These are phyloP conservation scores for Candida sanyaensis DNA, from an alignment of 1,139 yeast species.

Conservation along the genomic window DNA sequence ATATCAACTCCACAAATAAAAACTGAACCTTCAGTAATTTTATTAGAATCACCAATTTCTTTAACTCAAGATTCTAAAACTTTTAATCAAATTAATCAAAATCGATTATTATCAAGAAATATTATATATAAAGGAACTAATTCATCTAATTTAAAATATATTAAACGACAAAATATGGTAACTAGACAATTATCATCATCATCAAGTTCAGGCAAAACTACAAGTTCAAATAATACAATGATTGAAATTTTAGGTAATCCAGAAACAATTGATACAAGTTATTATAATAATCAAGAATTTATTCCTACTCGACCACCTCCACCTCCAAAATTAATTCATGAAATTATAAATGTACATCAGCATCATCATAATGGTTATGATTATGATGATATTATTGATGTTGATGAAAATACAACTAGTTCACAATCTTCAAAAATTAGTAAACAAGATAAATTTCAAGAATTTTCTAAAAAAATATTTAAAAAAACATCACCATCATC, in stretches of 20 bases:
- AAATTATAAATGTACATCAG: too few species aligned
- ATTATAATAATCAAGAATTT: slow-evolving; percentile 2
- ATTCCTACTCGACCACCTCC: slow-evolving; percentile 5
- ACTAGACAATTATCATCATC: slow-evolving; percentile 1
- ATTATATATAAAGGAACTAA: neutral
- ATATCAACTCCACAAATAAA: neutral
- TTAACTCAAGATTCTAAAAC: neutral
- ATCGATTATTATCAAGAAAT: neutral
- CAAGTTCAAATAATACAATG: slow-evolving; percentile 3
- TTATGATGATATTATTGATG: neutral
- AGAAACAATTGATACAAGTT: slow-evolving; percentile 2
- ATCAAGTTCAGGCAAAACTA: slow-evolving; percentile 2
- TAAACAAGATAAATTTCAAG: slow-evolving; percentile 5
- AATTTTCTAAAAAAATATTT: slow-evolving; percentile 3
- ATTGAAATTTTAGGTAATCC: slow-evolving; percentile 5
- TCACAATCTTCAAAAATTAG: slow-evolving; percentile 3
- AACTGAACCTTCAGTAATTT: neutral
- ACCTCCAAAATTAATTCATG: slow-evolving; percentile 1
- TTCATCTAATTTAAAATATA: neutral
- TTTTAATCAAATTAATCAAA: neutral
- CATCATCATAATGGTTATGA: neutral
- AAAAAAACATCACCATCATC: slow-evolving; percentile 1
- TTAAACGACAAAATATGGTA: neutral
- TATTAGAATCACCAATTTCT: neutral
- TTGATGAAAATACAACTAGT: slow-evolving; percentile 4